phyloP scores from a whole-genome alignment of 1,284 basidiomycete genomes.

The Leccinum griseonigrum region DNA sequence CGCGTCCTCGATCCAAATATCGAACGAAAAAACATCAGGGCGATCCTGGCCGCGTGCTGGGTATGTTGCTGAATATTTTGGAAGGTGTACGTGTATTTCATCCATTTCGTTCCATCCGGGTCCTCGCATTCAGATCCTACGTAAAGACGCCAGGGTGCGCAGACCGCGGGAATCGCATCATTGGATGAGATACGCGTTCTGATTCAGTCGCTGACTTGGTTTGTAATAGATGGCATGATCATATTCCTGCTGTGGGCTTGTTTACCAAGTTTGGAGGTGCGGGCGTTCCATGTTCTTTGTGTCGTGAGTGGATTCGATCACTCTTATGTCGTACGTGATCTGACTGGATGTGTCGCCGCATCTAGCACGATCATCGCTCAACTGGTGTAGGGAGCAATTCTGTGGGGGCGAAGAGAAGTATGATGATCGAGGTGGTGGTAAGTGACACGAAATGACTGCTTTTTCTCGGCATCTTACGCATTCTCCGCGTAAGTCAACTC shows the following conservation, averaged over 20 bases:
- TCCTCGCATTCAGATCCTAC: neutral
- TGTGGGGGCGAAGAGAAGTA: constrained; percentile 88
- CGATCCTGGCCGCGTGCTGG: constrained; percentile 82
- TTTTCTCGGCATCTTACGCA: neutral
- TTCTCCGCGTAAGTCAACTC: neutral
- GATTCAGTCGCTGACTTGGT: constrained; percentile 10
- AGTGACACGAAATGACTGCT: constrained; percentile 29
- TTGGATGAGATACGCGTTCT: neutral
- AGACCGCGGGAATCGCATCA: neutral
- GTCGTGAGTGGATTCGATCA: constrained; percentile 46
- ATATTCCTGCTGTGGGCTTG: constrained; percentile 85
- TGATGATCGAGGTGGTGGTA: constrained; percentile 98
- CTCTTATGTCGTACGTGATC: neutral
- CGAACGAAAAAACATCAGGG: constrained; percentile 40
- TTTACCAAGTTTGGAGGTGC: constrained; percentile 84
- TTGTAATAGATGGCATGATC: constrained; percentile 71
- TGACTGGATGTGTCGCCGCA: neutral
- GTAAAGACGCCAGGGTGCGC: constrained; percentile 10
- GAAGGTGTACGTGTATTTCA: constrained; percentile 76
- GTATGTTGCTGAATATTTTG: constrained; percentile 86
- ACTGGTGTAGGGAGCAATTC: constrained; percentile 90
- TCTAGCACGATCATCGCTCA: constrained; percentile 66
- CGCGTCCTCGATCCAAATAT: constrained; percentile 19
- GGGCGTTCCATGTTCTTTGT: constrained; percentile 97
- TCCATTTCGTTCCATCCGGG: neutral